These are phyloP conservation scores for Oropetium thomaeum DNA, from an alignment of 176 grass and related monocot species.

Conservation along the genomic window DNA sequence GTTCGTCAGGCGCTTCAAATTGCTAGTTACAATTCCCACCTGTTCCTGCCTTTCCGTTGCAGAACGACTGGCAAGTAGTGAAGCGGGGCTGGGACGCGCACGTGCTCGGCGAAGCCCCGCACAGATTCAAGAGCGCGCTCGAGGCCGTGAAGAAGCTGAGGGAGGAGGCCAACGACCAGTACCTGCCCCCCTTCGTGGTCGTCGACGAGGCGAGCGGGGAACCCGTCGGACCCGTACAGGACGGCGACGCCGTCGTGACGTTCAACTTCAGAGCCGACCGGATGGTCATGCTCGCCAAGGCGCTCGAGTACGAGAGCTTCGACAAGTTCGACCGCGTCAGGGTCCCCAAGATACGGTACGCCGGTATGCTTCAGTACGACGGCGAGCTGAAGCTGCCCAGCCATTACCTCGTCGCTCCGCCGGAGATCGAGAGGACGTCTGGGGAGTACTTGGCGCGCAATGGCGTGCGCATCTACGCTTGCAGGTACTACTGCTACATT, in stretches of 20 bases:
- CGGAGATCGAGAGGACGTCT: conserved; percentile 80
- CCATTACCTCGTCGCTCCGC: conserved; percentile 82
- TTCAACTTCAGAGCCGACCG: conserved; percentile 89
- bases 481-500: conserved; percentile 82
- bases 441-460: conserved; percentile 79
- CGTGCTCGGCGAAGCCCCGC: conserved; percentile 80
- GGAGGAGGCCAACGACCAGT: conserved; percentile 73
- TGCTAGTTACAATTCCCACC: not conserved
- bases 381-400: conserved; percentile 80
- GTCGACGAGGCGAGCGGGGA: conserved; percentile 64
- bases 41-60: conserved; percentile 1
- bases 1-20: not conserved
- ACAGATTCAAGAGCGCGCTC: conserved; percentile 62
- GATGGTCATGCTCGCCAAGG: conserved; percentile 87
- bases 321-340: conserved; percentile 78
- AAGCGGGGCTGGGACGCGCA: conserved; percentile 96
- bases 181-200: conserved; percentile 78
- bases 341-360: conserved; percentile 67
- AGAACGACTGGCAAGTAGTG: conserved; percentile 95
- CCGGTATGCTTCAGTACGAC: conserved; percentile 90
- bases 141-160: conserved; percentile 80
- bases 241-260: conserved; percentile 88
- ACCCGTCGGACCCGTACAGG: conserved; percentile 60
- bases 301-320: conserved; percentile 71
- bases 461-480: conserved; percentile 71